Evolutionary conservation across 768 basidiomycete species (phyloP), one percentile per base, ranked within the genome.

Genomic region (Mycena venus): DNA sequence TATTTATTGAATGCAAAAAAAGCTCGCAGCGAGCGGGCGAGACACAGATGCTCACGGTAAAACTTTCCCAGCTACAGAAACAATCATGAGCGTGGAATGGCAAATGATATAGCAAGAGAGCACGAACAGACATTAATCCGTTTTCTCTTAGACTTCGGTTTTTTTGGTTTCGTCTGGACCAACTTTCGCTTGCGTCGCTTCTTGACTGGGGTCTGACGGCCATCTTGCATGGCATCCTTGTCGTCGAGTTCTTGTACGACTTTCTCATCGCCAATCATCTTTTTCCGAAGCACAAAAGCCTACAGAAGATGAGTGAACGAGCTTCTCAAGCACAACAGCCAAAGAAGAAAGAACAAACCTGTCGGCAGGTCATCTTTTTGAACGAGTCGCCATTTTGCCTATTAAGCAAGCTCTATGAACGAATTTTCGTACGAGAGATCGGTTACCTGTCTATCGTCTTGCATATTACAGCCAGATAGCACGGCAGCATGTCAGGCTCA

Each of bases 381-480:
- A n/a, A n/a, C n/a, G n/a, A n/a, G n/a, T n/a, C n/a, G n/a, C n/a
- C n/a, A n/a, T n/a, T n/a, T n/a, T n/a, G n/a, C n/a, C n/a, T n/a
- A n/a, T n/a, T n/a, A n/a, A n/a, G n/a, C n/a, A n/a, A n/a, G n/a
- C n/a, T n/a, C n/a, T n/a, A n/a, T n/a, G n/a, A n/a, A n/a, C n/a
- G n/a, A n/a, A n/a, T n/a, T n/a, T n/a, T n/a, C n/a, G n/a, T n/a
- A n/a, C n/a, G n/a, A n/a, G n/a, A n/a, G n/a, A n/a, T n/a, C n/a
- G n/a, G n/a, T n/a, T n/a, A n/a, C n/a, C n/a, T n/a, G n/a, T n/a
- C n/a, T n/a, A n/a, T n/a, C n/a, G n/a, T 88, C 14, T 86, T 83
- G 60, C 87, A 88, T 34, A 91, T 84, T 1, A 82, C 73, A 23
- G 90, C 87, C 31, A 91, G 73, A 73, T 89, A 83, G 72, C 91